A percentile compares a stretch with the other conserved stretches of the same genome.
phyloP scores from a whole-genome alignment of 2,329 filamentous ascomycete genomes.

The Beauveria rudraprayagi region DNA sequence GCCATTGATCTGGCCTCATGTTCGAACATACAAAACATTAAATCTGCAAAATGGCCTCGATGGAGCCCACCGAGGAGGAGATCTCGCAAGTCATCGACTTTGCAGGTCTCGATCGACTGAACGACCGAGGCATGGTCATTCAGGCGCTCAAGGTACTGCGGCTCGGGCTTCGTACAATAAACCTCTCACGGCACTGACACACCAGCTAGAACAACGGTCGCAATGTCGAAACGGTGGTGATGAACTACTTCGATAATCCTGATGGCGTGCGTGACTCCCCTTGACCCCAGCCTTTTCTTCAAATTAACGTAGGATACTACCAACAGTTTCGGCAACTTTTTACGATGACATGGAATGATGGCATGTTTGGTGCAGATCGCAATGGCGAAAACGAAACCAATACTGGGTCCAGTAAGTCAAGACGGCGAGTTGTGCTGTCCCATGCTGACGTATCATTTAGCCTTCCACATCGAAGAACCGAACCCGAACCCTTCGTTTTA shows the following conservation, averaged over 20 bases:
- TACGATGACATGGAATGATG: slow-evolving; percentile 44
- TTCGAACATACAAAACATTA: background rate
- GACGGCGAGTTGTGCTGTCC: background rate
- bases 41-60: slow-evolving; percentile 21
- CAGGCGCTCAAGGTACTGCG: slow-evolving; percentile 33
- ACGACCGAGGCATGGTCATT: slow-evolving; percentile 32
- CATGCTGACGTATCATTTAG: slow-evolving; percentile 21
- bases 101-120: slow-evolving; percentile 24
- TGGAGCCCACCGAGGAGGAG: slow-evolving; percentile 29
- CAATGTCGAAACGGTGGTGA: slow-evolving; percentile 40
- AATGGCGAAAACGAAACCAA: slow-evolving; percentile 38
- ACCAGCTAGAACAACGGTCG: slow-evolving; percentile 31
- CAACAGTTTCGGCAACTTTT: slow-evolving; percentile 40
- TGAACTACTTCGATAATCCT: slow-evolving; percentile 44
- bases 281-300: background rate
- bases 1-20: background rate
- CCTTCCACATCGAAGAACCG: slow-evolving; percentile 49
- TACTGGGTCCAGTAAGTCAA: slow-evolving; percentile 35
- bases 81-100: slow-evolving; percentile 36
- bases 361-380: slow-evolving; percentile 42
- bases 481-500: slow-evolving; percentile 27
- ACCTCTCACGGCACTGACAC: background rate
- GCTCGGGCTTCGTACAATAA: too few relatives aligned
- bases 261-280: slow-evolving; percentile 21
- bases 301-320: background rate